These are phyloP conservation scores for Aspergillus pseudotamarii DNA, from an alignment of 2,329 filamentous ascomycete species.

Conservation along the genomic window DNA sequence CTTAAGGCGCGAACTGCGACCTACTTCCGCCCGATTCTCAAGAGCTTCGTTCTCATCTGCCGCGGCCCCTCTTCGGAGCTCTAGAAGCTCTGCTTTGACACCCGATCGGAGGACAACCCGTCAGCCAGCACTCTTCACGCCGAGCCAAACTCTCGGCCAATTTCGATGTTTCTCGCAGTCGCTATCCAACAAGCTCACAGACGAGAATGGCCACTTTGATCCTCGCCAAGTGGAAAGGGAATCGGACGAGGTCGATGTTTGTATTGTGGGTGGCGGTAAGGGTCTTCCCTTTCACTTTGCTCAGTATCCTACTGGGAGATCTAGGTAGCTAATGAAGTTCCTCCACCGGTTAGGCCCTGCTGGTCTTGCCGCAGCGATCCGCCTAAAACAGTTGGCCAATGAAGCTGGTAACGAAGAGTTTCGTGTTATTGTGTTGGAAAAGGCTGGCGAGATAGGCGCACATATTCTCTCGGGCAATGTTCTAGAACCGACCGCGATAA, in stretches of 20 bases:
- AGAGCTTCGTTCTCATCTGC: constrained; percentile 28
- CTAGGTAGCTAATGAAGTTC: background rate
- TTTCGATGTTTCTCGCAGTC: constrained; percentile 51
- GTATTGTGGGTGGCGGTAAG: constrained; percentile 86
- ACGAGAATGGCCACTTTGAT: constrained; percentile 64
- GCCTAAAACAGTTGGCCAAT: constrained; percentile 92
- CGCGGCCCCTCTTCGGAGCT: constrained; percentile 22
- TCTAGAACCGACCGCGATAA: constrained; percentile 82
- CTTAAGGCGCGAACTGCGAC: constrained; percentile 44
- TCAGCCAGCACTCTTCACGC: constrained; percentile 25
- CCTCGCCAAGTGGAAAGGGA: constrained; percentile 76
- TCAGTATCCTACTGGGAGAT: background rate
- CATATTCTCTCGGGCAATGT: constrained; percentile 97
- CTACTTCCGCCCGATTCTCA: constrained; percentile 32
- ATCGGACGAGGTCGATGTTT: constrained; percentile 91
- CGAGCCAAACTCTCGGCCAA: constrained; percentile 27
- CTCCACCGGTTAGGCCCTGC: constrained; percentile 66
- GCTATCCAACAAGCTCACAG: constrained; percentile 43
- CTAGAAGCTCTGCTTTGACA: constrained; percentile 23
- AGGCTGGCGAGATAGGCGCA: constrained; percentile 90
- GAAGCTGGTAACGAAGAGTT: constrained; percentile 96
- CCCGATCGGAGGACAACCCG: constrained; percentile 22
- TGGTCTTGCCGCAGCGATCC: constrained; percentile 88
- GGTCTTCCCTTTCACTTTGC: background rate
- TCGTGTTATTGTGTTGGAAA: constrained; percentile 87